phyloP scores from a whole-genome alignment of 148 eudicot species.

The Polygonum maritimum region DNA sequence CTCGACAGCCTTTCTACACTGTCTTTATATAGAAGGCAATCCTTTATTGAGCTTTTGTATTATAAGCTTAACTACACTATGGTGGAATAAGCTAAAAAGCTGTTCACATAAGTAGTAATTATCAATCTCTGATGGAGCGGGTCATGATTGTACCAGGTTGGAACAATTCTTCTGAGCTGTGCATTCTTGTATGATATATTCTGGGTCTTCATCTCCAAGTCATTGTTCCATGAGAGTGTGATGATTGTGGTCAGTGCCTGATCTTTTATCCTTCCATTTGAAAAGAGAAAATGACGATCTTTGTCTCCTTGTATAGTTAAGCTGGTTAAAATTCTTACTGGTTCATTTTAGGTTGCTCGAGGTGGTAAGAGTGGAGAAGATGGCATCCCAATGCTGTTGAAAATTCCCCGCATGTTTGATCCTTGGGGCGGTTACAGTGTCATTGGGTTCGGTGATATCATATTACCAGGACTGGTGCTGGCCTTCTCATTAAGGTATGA shows the following conservation, averaged over 20 bases:
- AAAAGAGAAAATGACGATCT: not conserved
- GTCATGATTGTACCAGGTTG: conserved; percentile 51
- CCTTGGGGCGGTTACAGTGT: conserved; percentile 99
- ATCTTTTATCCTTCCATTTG: not conserved
- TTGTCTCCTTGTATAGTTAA: conserved; percentile 6
- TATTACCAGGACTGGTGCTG: conserved; percentile 77
- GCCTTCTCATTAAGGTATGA: conserved; percentile 82
- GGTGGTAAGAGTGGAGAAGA: conserved; percentile 96
- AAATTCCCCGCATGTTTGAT: conserved; percentile 92
- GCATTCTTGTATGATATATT: conserved; percentile 93
- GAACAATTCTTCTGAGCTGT: conserved; percentile 88
- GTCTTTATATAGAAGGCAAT: not conserved
- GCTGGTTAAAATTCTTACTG: conserved; percentile 4
- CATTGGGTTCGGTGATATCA: conserved; percentile 96
- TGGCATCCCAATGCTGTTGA: conserved; percentile 93
- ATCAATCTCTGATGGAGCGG: not conserved
- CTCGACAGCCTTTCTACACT: not conserved
- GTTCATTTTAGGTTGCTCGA: conserved; percentile 67
- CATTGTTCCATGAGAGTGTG: conserved; percentile 84
- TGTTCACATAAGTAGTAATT: not conserved
- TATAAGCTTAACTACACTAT: not conserved
- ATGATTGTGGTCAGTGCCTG: conserved; percentile 87
- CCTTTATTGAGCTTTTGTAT: not conserved
- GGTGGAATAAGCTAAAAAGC: not conserved
- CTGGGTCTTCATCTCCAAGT: conserved; percentile 90